Conservation (phyloP, 176 grass and related monocot species). For the Calamus simplicifolius region DNA sequence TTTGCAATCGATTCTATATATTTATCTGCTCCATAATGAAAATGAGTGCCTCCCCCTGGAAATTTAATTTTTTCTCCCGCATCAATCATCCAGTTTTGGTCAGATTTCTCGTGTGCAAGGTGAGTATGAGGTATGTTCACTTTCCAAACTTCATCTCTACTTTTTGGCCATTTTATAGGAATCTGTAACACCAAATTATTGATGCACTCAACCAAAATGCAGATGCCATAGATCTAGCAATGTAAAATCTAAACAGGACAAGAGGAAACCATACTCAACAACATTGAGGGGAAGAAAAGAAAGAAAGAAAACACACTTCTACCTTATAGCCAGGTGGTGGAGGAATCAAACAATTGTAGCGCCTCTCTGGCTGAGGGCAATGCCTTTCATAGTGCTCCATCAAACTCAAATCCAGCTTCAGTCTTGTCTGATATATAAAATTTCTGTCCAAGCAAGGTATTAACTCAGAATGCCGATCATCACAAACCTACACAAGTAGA, state of each 20-base stretch:
- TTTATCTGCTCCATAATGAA: conserved; percentile 93
- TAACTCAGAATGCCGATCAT: conserved; percentile 86
- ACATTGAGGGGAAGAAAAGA: too few species aligned
- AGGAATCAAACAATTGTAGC: conserved; percentile 91
- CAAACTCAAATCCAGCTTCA: conserved; percentile 92
- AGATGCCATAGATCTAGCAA: too few species aligned
- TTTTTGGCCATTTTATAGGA: conserved; percentile 98
- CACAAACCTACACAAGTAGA: conserved; percentile 51
- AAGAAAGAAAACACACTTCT: not conserved
- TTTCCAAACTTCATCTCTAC: conserved; percentile 94
- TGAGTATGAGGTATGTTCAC: conserved; percentile 97
- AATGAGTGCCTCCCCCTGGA: conserved; percentile 96
- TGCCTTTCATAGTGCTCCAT: conserved; percentile 99
- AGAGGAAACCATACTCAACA: too few species aligned
- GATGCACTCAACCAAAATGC: too few species aligned
- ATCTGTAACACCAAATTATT: conserved; percentile 38
- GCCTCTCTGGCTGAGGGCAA: conserved; percentile 82
- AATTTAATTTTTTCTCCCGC: conserved; percentile 88
- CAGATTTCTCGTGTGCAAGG: conserved; percentile 92
- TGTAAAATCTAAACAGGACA: too few species aligned
- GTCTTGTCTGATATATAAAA: conserved; percentile 92
- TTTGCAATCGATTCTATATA: conserved; percentile 93
- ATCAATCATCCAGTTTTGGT: conserved; percentile 99
- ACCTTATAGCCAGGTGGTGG: conserved; percentile 93
- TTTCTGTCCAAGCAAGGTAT: conserved; percentile 99